Evolutionary conservation across 306 rosid species (phyloP).

Genomic region (barrel medic (Medicago truncatula)): DNA sequence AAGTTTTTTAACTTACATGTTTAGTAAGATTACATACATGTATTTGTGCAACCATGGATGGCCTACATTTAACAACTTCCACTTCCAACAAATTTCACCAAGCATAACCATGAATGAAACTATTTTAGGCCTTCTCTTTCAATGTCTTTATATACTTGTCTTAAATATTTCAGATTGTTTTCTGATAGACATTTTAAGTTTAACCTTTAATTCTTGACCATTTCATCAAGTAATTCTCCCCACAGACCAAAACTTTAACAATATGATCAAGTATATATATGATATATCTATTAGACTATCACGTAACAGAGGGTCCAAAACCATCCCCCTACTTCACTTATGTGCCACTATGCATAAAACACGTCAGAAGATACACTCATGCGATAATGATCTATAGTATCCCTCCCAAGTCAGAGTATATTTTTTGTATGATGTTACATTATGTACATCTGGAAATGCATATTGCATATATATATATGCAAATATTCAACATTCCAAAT

Average conservation of each 20-base stretch:
- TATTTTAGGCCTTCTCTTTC: slow-evolving; percentile 35
- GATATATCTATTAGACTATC: not conserved
- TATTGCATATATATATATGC: slow-evolving; percentile 40
- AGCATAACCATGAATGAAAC: slow-evolving; percentile 23
- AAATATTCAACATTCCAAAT: slow-evolving; percentile 44
- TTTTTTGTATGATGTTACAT: slow-evolving; percentile 21
- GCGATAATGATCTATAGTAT: slow-evolving; percentile 53
- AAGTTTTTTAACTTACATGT: not conserved
- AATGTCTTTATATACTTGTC: not conserved
- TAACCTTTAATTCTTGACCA: slow-evolving; percentile 18
- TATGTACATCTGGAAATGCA: slow-evolving; percentile 36
- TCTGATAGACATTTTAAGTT: slow-evolving; percentile 25
- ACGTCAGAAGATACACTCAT: slow-evolving; percentile 46
- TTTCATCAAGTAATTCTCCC: slow-evolving; percentile 28
- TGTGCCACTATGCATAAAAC: slow-evolving; percentile 15
- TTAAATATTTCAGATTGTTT: slow-evolving; percentile 6
- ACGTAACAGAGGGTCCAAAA: slow-evolving; percentile 40
- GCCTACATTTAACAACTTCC: slow-evolving; percentile 27
- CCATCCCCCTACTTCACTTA: slow-evolving; percentile 27
- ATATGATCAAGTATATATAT: slow-evolving; percentile 13
- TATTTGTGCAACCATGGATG: slow-evolving; percentile 23
- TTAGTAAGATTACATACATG: slow-evolving; percentile 12
- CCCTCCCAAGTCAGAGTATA: slow-evolving; percentile 44
- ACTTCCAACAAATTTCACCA: slow-evolving; percentile 35
- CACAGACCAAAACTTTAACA: slow-evolving; percentile 18